phyloP scores from a whole-genome alignment of 2,329 filamentous ascomycete genomes.

The Fusarium pseudoanthophilum region DNA sequence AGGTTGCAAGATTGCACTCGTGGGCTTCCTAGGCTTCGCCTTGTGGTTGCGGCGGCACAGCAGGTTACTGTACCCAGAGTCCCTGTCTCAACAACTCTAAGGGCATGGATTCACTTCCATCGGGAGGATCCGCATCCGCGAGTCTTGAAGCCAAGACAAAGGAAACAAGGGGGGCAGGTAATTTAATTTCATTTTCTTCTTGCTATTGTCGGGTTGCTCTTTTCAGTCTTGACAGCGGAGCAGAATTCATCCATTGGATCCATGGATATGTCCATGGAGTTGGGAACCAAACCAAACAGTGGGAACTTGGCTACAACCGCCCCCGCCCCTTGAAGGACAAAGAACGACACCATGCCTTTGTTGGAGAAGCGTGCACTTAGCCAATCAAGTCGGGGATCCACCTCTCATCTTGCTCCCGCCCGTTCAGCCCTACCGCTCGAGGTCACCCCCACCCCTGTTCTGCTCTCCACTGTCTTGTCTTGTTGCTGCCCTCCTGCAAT shows the following conservation, averaged over 20 bases:
- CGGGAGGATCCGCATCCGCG: conserved; percentile 26
- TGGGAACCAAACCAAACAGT: conserved; percentile 7
- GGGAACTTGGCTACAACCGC: background rate
- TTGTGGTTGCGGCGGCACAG: conserved; percentile 28
- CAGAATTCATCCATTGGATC: background rate
- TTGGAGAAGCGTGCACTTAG: background rate
- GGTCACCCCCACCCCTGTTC: conserved; percentile 8
- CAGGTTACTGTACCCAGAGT: conserved; percentile 35
- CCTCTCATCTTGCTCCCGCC: conserved; percentile 37
- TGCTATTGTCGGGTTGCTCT: background rate
- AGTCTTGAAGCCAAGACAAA: background rate
- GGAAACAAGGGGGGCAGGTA: conserved; percentile 5
- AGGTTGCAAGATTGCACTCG: conserved; percentile 21
- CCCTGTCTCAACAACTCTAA: conserved; percentile 5
- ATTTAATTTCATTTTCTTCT: background rate
- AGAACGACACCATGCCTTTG: background rate
- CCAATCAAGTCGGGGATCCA: conserved; percentile 22
- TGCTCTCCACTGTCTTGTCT: background rate
- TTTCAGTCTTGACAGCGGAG: conserved; percentile 3
- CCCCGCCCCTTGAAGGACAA: background rate
- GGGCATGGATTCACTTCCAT: conserved; percentile 4
- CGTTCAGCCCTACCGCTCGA: conserved; percentile 41
- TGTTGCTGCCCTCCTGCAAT: background rate
- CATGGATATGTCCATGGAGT: conserved; percentile 17
- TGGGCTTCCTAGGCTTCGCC: conserved; percentile 6